These are phyloP conservation scores for Escallonia herrerae DNA, from an alignment of 129 eudicot genomes.

Conservation along the genomic window DNA sequence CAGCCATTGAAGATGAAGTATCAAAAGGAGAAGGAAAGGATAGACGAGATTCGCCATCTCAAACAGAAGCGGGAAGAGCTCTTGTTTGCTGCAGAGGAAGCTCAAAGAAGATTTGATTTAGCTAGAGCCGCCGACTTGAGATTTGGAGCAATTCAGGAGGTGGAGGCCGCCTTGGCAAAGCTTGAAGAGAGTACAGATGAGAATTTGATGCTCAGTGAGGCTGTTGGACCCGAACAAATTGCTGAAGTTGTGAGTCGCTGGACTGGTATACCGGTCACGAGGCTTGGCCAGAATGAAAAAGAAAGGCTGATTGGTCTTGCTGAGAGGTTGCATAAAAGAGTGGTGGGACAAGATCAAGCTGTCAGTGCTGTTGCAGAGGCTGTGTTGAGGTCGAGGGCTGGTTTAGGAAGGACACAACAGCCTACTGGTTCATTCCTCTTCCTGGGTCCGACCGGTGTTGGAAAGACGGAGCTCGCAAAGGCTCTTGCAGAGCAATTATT, in stretches of 20 bases:
- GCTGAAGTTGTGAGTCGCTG: no score
- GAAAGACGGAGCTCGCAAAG: slow-evolving; percentile 94
- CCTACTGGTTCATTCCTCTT: slow-evolving; percentile 54
- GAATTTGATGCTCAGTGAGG: no score
- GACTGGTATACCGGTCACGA: no score
- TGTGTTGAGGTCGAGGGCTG: slow-evolving; percentile 45
- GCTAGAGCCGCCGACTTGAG: slow-evolving; percentile 50
- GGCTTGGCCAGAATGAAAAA: no score
- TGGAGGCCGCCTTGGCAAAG: no score
- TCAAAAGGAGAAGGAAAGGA: slow-evolving; percentile 43
- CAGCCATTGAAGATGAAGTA: slow-evolving; percentile 49
- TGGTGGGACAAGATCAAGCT: slow-evolving; percentile 45
- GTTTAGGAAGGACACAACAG: slow-evolving; percentile 44
- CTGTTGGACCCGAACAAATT: no score
- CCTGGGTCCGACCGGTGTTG: slow-evolving; percentile 59
- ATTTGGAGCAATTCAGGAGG: slow-evolving; percentile 17
- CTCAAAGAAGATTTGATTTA: slow-evolving; percentile 47
- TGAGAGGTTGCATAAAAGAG: slow-evolving; percentile 44
- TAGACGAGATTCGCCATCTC: slow-evolving; percentile 43
- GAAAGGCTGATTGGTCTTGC: slow-evolving; percentile 22
- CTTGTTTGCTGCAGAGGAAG: slow-evolving; percentile 27
- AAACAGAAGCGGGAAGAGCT: slow-evolving; percentile 43
- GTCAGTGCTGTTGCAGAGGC: slow-evolving; percentile 53
- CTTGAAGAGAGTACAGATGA: no score
- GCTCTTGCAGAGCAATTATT: slow-evolving; percentile 94